Base-by-base conservation (phyloP, 148 eudicot species). In the Amaranthus hypochondriacus region DNA sequence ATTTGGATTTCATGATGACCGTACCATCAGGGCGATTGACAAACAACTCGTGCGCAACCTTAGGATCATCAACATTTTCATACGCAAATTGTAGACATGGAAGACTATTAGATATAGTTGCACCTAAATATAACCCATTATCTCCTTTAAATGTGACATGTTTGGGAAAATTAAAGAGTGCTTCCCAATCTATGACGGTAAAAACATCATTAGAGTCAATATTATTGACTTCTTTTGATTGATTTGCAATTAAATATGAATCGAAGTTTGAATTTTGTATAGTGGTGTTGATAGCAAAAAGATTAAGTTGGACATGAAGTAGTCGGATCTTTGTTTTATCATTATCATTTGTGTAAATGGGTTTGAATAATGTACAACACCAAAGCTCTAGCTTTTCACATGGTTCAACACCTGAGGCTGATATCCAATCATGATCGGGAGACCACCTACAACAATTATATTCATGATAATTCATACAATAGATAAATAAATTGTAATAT, bases 331-430 rank as follows among this genome's bases (percentile, higher is more conserved):
- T 73, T 0, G 56, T 18, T 28, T 7, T 7, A 1, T 4, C 43
- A 18, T 15, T 6, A 4, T 66, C 60, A 0, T 48, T 54, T 1
- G 39, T 13, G 15, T 62, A n/a, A 1, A 3, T 77, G 3, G 60
- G 75, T 63, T 72, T 66, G 53, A 77, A 77, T 4, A 77, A 12
- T 43, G 80, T 77, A 43, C 80, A 77, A 5, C 44, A 44, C 80
- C 80, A 77, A 6, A 9, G 71, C 12, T 11, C 43, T 63, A 64
- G 51, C 8, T 71, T 69, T 77, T 77, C 80, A 12, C 57, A 39
- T 5, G 7, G 18, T 9, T 5, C 10, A 2, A 56, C 12, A 10
- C 60, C 80, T 1, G 76, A 72, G n/a, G 80, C 72, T 10, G 13
- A 48, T 1, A 77, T 77, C 80, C 80, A 77, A 3, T 77, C 42